Evolutionary conservation across 495 filamentous ascomycete genomes (phyloP).

Genomic region (Annulohypoxylon nitens): DNA sequence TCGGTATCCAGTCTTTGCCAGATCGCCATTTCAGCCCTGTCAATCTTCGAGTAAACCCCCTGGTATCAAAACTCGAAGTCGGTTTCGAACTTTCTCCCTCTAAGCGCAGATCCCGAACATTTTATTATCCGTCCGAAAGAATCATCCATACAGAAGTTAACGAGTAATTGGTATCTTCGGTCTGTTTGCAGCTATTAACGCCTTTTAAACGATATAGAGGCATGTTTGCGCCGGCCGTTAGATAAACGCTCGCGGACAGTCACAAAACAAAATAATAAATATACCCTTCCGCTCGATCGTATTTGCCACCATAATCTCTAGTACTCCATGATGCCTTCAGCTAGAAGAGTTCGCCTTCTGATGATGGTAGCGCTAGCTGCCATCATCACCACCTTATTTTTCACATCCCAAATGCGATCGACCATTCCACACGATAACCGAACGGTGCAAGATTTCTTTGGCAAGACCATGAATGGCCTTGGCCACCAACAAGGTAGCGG

Average conservation of each 20-base stretch:
- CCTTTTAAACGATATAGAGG: slow-evolving; percentile 22
- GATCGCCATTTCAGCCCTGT: slow-evolving; percentile 40
- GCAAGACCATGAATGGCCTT: slow-evolving; percentile 66
- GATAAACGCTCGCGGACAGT: slow-evolving; percentile 33
- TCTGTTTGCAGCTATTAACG: background rate
- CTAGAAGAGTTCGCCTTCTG: slow-evolving; percentile 73
- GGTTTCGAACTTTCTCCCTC: slow-evolving; percentile 27
- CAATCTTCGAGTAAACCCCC: slow-evolving; percentile 23
- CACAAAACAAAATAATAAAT: slow-evolving; percentile 9
- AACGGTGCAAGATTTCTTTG: slow-evolving; percentile 66
- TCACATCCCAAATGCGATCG: slow-evolving; percentile 62
- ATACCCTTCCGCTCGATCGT: background rate
- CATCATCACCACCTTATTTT: slow-evolving; percentile 72
- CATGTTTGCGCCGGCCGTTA: slow-evolving; percentile 40
- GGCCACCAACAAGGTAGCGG: slow-evolving; percentile 50
- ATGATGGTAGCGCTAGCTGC: slow-evolving; percentile 68
- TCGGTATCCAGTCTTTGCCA: slow-evolving; percentile 39
- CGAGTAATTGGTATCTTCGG: slow-evolving; percentile 12
- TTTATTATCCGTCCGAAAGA: background rate
- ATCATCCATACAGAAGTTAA: background rate
- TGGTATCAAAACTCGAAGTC: slow-evolving; percentile 20
- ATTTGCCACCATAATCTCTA: background rate
- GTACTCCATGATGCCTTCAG: slow-evolving; percentile 73
- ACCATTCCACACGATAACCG: slow-evolving; percentile 53
- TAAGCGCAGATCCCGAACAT: slow-evolving; percentile 18